Conservation (phyloP, 441 rosid species). For the Syzygium syzygioides region DNA sequence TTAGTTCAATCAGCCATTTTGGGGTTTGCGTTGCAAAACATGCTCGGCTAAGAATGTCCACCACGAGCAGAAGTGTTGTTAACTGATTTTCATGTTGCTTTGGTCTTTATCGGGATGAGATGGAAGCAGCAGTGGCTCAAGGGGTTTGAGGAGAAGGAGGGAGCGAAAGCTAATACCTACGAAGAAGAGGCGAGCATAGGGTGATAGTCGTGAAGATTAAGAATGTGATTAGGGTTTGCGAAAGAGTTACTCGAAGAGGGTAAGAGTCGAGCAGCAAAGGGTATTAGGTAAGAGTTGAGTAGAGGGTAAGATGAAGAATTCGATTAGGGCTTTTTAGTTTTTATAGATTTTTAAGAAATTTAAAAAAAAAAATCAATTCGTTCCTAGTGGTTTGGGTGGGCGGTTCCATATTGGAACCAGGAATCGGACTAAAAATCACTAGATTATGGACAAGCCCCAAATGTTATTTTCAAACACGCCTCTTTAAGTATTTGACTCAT, state of each 20-base stretch:
- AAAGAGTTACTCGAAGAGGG: no score
- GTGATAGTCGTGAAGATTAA: no score
- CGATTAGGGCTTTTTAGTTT: no score
- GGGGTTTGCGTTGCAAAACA: not conserved
- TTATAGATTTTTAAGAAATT: no score
- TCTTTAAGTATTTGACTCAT: not conserved
- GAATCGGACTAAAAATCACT: no score
- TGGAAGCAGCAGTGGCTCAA: slow-evolving; percentile 16
- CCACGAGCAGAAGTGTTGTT: not conserved
- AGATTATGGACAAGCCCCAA: not conserved
- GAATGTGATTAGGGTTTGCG: no score
- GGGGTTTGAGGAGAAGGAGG: slow-evolving; percentile 17
- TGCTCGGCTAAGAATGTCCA: not conserved
- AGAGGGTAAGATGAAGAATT: no score
- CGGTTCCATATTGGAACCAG: no score
- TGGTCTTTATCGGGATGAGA: slow-evolving; percentile 35
- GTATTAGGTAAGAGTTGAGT: no score
- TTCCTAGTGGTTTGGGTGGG: no score
- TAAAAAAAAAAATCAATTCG: no score
- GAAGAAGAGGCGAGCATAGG: slow-evolving; percentile 32
- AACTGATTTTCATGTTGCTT: not conserved
- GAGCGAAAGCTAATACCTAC: slow-evolving; percentile 29
- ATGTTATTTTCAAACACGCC: not conserved
- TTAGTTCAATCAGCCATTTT: not conserved
- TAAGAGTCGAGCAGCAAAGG: no score